phyloP scores from a whole-genome alignment of 257 asterid species.

The Eustoma russellianum region DNA sequence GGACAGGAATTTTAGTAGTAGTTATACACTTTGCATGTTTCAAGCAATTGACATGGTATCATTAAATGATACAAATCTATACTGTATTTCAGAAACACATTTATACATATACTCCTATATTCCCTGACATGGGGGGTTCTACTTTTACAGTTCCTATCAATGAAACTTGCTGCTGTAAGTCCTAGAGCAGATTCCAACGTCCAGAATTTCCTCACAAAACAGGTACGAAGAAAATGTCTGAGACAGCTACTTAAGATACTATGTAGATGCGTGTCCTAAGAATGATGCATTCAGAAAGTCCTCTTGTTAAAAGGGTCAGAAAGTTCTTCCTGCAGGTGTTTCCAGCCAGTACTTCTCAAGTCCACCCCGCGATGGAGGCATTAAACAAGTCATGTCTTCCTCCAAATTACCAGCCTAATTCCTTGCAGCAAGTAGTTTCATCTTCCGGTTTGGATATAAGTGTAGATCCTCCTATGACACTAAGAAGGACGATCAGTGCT shows the following conservation, averaged over 20 bases:
- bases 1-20: too few relatives aligned
- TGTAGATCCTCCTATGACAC: conserved; percentile 32
- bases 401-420: conserved; percentile 28
- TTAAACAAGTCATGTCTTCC: conserved; percentile 35
- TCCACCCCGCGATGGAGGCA: conserved; percentile 34
- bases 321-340: conserved; percentile 29
- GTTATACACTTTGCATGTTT: too few relatives aligned
- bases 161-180: conserved; percentile 75
- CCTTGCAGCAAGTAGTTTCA: conserved; percentile 30
- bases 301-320: neutral
- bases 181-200: conserved; percentile 57
- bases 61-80: too few relatives aligned
- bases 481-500: conserved; percentile 49
- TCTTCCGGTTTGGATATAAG: conserved; percentile 35
- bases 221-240: conserved; percentile 32
- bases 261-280: too few relatives aligned
- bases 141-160: conserved; percentile 64
- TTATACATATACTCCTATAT: neutral
- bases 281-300: neutral
- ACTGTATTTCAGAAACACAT: neutral
- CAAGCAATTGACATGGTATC: too few relatives aligned
- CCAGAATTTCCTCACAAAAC: conserved; percentile 41
- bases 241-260: neutral
- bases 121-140: too few relatives aligned
- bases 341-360: conserved; percentile 25